Percentiles rank a stretch among this genome's conserved stretches.
phyloP scores from a whole-genome alignment of 176 grass and related monocot species.

The Carex kokanica region DNA sequence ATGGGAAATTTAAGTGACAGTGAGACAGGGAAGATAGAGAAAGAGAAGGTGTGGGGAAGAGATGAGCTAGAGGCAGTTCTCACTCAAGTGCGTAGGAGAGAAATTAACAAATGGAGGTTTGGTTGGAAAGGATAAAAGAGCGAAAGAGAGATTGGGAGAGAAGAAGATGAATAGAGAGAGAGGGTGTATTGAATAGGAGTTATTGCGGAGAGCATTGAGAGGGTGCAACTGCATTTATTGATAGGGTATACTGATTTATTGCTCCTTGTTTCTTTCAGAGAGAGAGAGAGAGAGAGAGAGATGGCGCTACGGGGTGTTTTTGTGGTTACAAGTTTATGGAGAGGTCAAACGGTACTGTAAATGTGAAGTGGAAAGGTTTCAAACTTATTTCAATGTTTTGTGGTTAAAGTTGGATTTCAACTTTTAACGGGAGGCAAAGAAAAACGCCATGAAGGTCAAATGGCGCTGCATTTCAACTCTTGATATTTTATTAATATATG shows the following conservation, averaged over 20 bases:
- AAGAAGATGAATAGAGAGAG: slow-evolving; percentile 28
- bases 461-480: background rate
- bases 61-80: background rate
- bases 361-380: slow-evolving; percentile 1
- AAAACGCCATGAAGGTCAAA: background rate
- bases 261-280: slow-evolving; percentile 13
- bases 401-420: background rate
- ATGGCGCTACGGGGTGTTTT: background rate
- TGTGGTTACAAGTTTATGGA: slow-evolving; percentile 23
- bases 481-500: background rate
- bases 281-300: slow-evolving; percentile 30
- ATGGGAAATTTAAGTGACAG: background rate
- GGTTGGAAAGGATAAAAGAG: slow-evolving; percentile 10
- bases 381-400: background rate
- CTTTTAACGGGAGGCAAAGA: background rate
- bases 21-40: background rate
- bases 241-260: slow-evolving; percentile 58
- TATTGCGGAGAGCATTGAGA: slow-evolving; percentile 71
- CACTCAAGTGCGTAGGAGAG: background rate
- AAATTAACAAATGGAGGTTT: slow-evolving; percentile 19
- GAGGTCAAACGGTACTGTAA: slow-evolving; percentile 31
- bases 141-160: slow-evolving; percentile 18
- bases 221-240: slow-evolving; percentile 99
- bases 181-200: slow-evolving; percentile 76
- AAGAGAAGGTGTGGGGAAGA: too few relatives aligned